Percentiles rank a stretch among this genome's conserved stretches.
Conservation (phyloP, 306 rosid species). For the Cyamopsis tetragonoloba region DNA sequence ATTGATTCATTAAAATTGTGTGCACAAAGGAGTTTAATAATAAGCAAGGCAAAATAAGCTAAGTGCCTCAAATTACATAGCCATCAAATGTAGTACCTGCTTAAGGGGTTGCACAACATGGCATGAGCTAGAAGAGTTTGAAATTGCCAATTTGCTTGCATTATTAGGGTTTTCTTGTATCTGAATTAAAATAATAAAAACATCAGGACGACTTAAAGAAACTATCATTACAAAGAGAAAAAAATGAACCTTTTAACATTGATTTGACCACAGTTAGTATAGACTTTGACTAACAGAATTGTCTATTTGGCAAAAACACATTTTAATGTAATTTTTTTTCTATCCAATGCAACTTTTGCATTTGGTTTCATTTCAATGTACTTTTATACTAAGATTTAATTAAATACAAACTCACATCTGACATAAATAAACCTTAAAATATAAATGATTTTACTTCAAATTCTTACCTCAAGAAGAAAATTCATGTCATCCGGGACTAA, state of each 20-base stretch:
- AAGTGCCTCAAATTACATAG: not conserved
- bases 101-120: conserved; percentile 1
- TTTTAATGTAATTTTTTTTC: no score
- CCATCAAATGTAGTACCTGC: conserved; percentile 26
- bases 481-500: not conserved
- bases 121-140: not conserved
- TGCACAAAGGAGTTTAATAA: not conserved
- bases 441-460: no score
- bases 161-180: not conserved
- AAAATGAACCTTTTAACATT: no score
- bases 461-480: conserved; percentile 23
- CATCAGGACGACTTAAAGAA: not conserved
- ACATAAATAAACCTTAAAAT: no score
- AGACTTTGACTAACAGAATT: no score
- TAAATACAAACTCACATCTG: no score
- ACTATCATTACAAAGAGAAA: no score
- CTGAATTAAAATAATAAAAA: conserved; percentile 7
- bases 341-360: no score
- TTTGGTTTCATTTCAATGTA: no score
- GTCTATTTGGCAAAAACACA: no score
- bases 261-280: no score
- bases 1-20: not conserved
- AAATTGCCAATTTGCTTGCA: not conserved
- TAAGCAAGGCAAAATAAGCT: not conserved
- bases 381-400: no score